Evolutionary conservation across 2,329 filamentous ascomycete genomes (phyloP).

Genomic region (Xylaria sp.): DNA sequence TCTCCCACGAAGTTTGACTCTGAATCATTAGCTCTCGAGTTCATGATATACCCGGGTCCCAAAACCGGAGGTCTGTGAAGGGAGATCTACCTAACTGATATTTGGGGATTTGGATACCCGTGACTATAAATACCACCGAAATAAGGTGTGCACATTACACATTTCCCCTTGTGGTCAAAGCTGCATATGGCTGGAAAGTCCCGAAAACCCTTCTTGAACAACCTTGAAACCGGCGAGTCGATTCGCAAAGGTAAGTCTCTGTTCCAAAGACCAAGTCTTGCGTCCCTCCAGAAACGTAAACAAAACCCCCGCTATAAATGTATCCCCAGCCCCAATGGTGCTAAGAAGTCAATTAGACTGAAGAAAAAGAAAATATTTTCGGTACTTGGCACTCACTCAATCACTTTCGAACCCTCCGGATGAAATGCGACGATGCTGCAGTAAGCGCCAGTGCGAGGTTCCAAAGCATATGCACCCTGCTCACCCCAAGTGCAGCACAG

Average conservation of each 20-base stretch:
- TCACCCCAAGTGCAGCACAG: not conserved
- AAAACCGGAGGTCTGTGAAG: not conserved
- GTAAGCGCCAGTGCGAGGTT: not conserved
- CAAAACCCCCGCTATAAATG: not conserved
- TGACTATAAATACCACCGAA: not conserved
- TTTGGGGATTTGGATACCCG: too few species aligned
- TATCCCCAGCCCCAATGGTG: not conserved
- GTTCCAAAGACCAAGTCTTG: not conserved
- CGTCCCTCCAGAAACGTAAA: not conserved
- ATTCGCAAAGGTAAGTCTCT: not conserved
- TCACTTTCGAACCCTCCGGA: not conserved
- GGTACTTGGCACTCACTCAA: not conserved
- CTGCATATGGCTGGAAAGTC: not conserved
- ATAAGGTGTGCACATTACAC: not conserved
- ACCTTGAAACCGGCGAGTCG: not conserved
- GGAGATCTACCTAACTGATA: too few species aligned
- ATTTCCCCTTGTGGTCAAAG: not conserved
- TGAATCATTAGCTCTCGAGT: not conserved
- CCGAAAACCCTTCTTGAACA: not conserved
- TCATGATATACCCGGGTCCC: not conserved
- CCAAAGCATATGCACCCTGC: not conserved
- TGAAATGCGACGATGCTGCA: not conserved
- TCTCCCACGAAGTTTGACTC: not conserved
- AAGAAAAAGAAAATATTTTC: not conserved
- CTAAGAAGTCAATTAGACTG: not conserved